These are phyloP conservation scores for Tetradesmus obliquus DNA, from an alignment of 139 green algal genomes.

Conservation along the genomic window DNA sequence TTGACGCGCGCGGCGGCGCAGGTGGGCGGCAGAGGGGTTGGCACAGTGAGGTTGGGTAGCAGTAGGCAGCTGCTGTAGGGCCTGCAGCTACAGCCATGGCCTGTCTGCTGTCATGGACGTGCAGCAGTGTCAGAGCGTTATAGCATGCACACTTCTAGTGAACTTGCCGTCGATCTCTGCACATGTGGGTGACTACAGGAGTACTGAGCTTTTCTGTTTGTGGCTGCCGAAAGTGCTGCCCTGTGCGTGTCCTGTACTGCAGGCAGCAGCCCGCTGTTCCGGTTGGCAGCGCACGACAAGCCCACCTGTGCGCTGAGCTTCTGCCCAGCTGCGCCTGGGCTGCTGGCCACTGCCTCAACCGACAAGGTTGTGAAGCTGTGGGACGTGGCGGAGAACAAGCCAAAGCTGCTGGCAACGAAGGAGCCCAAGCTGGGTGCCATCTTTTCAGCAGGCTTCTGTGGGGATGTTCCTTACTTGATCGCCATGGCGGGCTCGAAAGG, in stretches of 20 bases:
- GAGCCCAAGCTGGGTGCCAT: constrained; percentile 84
- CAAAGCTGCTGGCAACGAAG: constrained; percentile 75
- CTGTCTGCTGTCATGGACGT: too few species aligned
- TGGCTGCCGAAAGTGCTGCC: too few species aligned
- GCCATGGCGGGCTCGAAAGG: constrained; percentile 89
- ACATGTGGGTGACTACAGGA: too few species aligned
- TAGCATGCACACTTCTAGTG: too few species aligned
- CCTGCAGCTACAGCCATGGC: not conserved
- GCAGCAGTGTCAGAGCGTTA: too few species aligned
- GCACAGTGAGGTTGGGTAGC: not conserved
- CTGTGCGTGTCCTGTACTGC: not conserved
- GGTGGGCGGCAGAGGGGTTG: constrained; percentile 40
- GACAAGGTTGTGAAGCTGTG: constrained; percentile 98
- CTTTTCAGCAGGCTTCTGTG: constrained; percentile 79
- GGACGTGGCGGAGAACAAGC: constrained; percentile 72
- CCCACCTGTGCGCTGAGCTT: constrained; percentile 82
- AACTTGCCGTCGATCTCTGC: too few species aligned
- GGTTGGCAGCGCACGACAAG: constrained; percentile 87
- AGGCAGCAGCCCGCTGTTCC: constrained; percentile 74
- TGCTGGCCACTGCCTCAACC: constrained; percentile 91
- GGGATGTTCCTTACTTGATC: constrained; percentile 76
- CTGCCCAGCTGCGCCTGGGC: constrained; percentile 66
- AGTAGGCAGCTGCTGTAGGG: not conserved
- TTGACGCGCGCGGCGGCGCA: constrained; percentile 74
- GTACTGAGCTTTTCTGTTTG: too few species aligned